Evolutionary conservation across 805 yeast species (phyloP), one percentile per base, ranked within the genome.

Genomic region (Novakomyces olei): DNA sequence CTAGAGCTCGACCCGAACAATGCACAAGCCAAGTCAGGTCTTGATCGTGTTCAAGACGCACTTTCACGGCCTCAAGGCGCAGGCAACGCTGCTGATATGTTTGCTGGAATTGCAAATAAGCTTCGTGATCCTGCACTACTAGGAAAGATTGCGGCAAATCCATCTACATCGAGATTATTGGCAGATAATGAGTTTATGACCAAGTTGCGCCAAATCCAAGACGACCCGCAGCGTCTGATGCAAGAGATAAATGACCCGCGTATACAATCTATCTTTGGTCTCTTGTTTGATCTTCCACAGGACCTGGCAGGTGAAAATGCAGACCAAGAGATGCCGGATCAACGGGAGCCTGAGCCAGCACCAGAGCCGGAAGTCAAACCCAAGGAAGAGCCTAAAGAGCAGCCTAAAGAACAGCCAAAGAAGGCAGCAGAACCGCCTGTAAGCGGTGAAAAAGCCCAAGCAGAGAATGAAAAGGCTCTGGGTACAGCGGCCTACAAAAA

Each of bases 401-500:
- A 48, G 30, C 54, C 60, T 28, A 61, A 51, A 39, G 44, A 50
- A 16, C 47, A 48, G 18, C 53, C 43, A 14, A 47, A 42, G 22
- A 46, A 44, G 22, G 32, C 3, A 15, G 32, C 19, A 7, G 53
- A 45, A 19, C n/a, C n/a, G n/a, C n/a, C n/a, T n/a, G n/a, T n/a
- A n/a, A n/a, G n/a, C n/a, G n/a, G n/a, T n/a, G n/a, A n/a, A n/a
- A 45, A 47, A 41, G 43, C 38, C 18, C 44, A 45, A 34, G 56
- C 63, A n/a, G 60, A 54, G 27, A 55, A 58, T 10, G 71, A 65
- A 38, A 88, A 88, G 53, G 75, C 76, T 4, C 68, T 72, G 52
- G 99, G 95, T 41, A 88, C 88, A 57, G 60, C 65, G 32, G 60
- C 77, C 30, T 88, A 88, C 65, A 88, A 88, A 56, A 61, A 72